These are phyloP conservation scores for Mycena alexandri DNA, from an alignment of 768 basidiomycete species.

Conservation along the genomic window DNA sequence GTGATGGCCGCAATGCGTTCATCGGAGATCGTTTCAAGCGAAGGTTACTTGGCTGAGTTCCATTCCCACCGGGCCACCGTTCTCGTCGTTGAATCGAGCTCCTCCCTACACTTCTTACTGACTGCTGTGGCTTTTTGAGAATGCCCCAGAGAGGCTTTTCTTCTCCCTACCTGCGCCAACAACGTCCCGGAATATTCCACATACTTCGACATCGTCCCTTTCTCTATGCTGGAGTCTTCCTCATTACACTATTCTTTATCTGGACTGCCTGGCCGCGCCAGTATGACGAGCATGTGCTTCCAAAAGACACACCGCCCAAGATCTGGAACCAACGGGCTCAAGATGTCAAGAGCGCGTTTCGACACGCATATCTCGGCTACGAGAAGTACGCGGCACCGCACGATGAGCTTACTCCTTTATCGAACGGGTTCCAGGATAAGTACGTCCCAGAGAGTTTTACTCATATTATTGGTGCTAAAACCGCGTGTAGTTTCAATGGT, in stretches of 20 bases:
- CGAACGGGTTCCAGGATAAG: conserved; percentile 63
- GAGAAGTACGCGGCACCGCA: conserved; percentile 69
- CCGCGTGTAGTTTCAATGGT: conserved; percentile 72
- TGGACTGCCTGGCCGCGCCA: conserved; percentile 4
- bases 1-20: too few relatives aligned
- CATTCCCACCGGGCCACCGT: too few relatives aligned
- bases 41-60: too few relatives aligned
- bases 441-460: conserved; percentile 45
- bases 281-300: conserved; percentile 17
- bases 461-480: not conserved
- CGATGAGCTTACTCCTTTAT: conserved; percentile 73
- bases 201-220: conserved; percentile 23
- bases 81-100: too few relatives aligned
- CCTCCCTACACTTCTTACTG: too few relatives aligned
- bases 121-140: not conserved
- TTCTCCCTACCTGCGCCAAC: conserved; percentile 4
- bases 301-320: conserved; percentile 41
- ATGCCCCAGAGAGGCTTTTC: conserved; percentile 12
- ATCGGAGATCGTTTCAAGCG: too few relatives aligned
- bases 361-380: conserved; percentile 78
- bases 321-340: conserved; percentile 67
- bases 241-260: conserved; percentile 12
- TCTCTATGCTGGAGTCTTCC: conserved; percentile 15
- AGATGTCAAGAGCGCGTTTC: conserved; percentile 71
- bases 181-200: conserved; percentile 6